Percentiles rank a stretch among this genome's conserved stretches.
These are phyloP conservation scores for Asclepias syriaca DNA, from an alignment of 257 asterid genomes.

Conservation along the genomic window DNA sequence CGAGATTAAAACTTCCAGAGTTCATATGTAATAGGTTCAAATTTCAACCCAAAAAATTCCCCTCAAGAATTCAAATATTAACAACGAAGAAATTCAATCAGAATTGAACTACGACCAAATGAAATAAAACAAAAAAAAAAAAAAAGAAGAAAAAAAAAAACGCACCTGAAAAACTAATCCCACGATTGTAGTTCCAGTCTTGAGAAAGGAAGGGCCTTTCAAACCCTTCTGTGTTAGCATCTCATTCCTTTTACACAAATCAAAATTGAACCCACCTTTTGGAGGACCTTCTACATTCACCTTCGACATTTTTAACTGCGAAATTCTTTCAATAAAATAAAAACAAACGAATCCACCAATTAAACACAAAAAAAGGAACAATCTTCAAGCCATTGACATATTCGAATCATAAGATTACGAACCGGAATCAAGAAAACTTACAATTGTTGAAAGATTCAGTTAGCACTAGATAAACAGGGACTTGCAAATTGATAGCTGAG, in stretches of 20 bases:
- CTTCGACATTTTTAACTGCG: slow-evolving; percentile 17
- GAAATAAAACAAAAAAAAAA: not conserved
- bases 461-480: not conserved
- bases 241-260: slow-evolving; percentile 77
- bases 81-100: not conserved
- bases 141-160: not conserved
- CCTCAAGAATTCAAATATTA: no score
- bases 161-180: slow-evolving; percentile 75
- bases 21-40: not conserved
- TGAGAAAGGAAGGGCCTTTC: slow-evolving; percentile 56
- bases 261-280: slow-evolving; percentile 77
- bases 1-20: not conserved
- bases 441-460: not conserved
- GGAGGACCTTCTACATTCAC: slow-evolving; percentile 27
- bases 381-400: not conserved
- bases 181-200: slow-evolving; percentile 94
- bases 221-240: slow-evolving; percentile 79
- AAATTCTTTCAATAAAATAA: not conserved
- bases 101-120: not conserved
- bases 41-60: not conserved
- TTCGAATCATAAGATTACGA: not conserved
- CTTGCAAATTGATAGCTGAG: not conserved
- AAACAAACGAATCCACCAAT: not conserved
- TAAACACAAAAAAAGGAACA: not conserved
- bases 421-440: not conserved